phyloP scores from a whole-genome alignment of 192 early-diverging fungal species.

The Chytriomyces sp. region DNA sequence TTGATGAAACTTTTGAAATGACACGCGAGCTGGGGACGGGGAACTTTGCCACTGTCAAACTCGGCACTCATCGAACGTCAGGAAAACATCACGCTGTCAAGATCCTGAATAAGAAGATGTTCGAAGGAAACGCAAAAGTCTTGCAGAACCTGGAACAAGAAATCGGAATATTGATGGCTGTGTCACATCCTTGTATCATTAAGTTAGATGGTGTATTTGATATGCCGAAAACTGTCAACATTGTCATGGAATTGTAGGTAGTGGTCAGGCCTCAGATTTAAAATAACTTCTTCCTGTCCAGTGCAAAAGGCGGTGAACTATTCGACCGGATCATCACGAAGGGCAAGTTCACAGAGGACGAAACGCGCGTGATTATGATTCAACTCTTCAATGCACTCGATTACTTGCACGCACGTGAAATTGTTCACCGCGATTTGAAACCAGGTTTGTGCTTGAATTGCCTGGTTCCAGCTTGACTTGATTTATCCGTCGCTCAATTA shows the following conservation, averaged over 20 bases:
- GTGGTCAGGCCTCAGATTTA: constrained; percentile 19
- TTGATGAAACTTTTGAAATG: constrained; percentile 31
- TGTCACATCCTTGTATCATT: constrained; percentile 63
- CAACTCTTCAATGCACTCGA: constrained; percentile 74
- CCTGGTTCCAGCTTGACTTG: background rate
- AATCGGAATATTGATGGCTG: constrained; percentile 60
- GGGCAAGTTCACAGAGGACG: constrained; percentile 64
- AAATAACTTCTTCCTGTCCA: constrained; percentile 39
- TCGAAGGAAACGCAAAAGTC: constrained; percentile 56
- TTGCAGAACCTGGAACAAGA: constrained; percentile 70
- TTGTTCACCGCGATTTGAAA: constrained; percentile 87
- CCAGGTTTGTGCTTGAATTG: constrained; percentile 43
- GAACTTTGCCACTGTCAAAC: constrained; percentile 71
- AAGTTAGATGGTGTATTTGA: constrained; percentile 67
- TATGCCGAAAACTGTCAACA: constrained; percentile 62
- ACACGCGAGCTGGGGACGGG: constrained; percentile 44
- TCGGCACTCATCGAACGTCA: constrained; percentile 61
- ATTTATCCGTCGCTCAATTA: background rate
- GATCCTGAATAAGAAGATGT: constrained; percentile 65
- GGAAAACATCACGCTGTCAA: constrained; percentile 69
- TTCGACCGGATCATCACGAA: constrained; percentile 79
- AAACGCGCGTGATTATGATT: constrained; percentile 68
- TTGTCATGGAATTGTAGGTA: constrained; percentile 70
- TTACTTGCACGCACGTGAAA: constrained; percentile 74
- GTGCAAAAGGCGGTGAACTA: constrained; percentile 78